These are phyloP conservation scores for Saprolegnia diclina DNA, from an alignment of 352 stramenopile genomes.

Conservation along the genomic window DNA sequence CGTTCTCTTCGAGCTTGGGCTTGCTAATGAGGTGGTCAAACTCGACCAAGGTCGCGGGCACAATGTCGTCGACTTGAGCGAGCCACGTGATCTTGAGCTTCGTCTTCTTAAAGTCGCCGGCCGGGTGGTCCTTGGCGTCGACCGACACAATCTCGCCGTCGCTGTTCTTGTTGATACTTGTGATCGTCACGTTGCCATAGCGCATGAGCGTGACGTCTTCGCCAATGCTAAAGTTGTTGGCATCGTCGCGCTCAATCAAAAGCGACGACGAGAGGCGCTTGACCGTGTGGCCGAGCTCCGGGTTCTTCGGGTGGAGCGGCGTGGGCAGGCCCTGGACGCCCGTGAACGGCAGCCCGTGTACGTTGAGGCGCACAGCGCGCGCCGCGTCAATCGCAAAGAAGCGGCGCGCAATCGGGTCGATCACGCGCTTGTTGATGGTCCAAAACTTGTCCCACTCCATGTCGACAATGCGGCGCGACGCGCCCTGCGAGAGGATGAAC, in stretches of 20 bases:
- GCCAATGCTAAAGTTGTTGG: conserved; percentile 88
- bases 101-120: conserved; percentile 92
- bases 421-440: conserved; percentile 98
- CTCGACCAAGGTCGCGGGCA: conserved; percentile 91
- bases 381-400: conserved; percentile 96
- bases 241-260: conserved; percentile 94
- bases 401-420: conserved; percentile 92
- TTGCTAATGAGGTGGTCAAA: conserved; percentile 99
- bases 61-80: conserved; percentile 81
- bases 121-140: conserved; percentile 67
- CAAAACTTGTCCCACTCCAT: conserved; percentile 99
- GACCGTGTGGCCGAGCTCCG: conserved; percentile 74
- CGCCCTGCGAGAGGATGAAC: conserved; percentile 98
- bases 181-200: conserved; percentile 83
- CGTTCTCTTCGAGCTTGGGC: conserved; percentile 96
- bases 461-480: conserved; percentile 93
- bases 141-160: conserved; percentile 44
- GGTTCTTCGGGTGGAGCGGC: conserved; percentile 73
- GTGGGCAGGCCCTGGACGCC: conserved; percentile 60
- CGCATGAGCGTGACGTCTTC: conserved; percentile 98
- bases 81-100: conserved; percentile 97
- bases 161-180: conserved; percentile 54
- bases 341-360: conserved; percentile 71
- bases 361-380: conserved; percentile 78
- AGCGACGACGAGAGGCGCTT: conserved; percentile 86